These are phyloP conservation scores for Lentithecium fluviatile DNA, from an alignment of 495 filamentous ascomycete species.

Conservation along the genomic window DNA sequence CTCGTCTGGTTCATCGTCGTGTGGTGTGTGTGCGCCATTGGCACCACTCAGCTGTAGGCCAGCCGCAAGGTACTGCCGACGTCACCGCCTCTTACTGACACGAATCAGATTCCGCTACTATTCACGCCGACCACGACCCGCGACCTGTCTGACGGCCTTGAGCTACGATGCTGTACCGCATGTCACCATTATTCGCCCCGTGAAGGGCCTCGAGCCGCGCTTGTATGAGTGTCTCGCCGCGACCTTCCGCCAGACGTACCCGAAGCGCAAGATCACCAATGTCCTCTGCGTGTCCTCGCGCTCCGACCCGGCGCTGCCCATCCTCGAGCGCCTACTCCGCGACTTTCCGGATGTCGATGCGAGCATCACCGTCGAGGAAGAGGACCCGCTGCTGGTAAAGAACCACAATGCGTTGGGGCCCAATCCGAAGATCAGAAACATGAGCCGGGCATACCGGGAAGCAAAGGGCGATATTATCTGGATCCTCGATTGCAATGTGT, in stretches of 20 bases:
- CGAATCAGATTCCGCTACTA: conserved; percentile 33
- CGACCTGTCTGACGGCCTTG: conserved; percentile 17
- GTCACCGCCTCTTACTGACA: conserved; percentile 15
- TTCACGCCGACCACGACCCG: conserved; percentile 17
- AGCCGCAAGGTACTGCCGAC: conserved; percentile 16
- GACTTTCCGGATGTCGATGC: conserved; percentile 75
- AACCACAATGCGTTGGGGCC: conserved; percentile 70
- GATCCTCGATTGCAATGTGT: conserved; percentile 96
- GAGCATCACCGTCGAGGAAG: conserved; percentile 76
- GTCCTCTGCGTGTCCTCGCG: conserved; percentile 77
- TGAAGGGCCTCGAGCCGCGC: conserved; percentile 86
- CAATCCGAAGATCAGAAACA: conserved; percentile 97
- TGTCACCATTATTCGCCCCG: conserved; percentile 87
- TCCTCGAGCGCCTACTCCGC: conserved; percentile 65
- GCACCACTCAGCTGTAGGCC: conserved; percentile 60
- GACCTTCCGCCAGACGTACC: conserved; percentile 82
- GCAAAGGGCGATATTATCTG: conserved; percentile 89
- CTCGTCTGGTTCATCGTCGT: conserved; percentile 61
- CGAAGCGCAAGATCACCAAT: conserved; percentile 71
- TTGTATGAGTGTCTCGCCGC: conserved; percentile 93
- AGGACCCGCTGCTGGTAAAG: conserved; percentile 70
- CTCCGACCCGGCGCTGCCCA: conserved; percentile 75
- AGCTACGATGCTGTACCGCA: conserved; percentile 53
- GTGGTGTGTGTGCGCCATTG: conserved; percentile 56
- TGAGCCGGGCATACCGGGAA: conserved; percentile 93